A percentile compares a stretch with the other conserved stretches of the same genome.
These are phyloP conservation scores for Xanthoconium separans DNA, from an alignment of 1,284 basidiomycete species.

Conservation along the genomic window DNA sequence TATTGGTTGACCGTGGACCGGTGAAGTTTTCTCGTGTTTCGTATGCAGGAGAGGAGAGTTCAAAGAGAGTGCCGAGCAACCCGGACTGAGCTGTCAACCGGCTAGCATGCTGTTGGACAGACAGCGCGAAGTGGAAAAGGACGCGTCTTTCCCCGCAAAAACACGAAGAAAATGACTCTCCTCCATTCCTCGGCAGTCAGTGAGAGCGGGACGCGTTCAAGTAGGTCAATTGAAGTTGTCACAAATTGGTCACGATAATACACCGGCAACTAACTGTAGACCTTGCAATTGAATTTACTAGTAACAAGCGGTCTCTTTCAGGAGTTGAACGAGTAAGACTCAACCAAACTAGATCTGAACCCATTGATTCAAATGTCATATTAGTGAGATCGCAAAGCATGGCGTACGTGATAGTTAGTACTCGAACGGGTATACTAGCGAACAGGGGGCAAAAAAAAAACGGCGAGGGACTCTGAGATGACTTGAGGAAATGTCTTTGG, in stretches of 20 bases:
- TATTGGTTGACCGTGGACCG: too few species aligned
- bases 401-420: constrained; percentile 28
- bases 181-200: neutral
- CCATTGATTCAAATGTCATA: constrained; percentile 27
- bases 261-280: too few species aligned
- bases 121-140: neutral
- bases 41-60: neutral
- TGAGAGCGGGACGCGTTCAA: neutral
- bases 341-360: constrained; percentile 3
- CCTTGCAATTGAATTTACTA: too few species aligned
- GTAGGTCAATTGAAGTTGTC: too few species aligned
- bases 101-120: neutral
- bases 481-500: constrained; percentile 9
- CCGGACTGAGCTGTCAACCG: neutral
- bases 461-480: constrained; percentile 17
- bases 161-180: neutral
- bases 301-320: neutral
- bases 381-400: constrained; percentile 33
- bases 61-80: neutral
- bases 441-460: constrained; percentile 13
- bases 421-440: constrained; percentile 30
- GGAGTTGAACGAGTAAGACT: too few species aligned
- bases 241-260: too few species aligned
- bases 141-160: neutral
- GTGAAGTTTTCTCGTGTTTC: neutral